Evolutionary conservation across 2,329 filamentous ascomycete genomes (phyloP).

Genomic region (Pseudogymnoascus sp.): DNA sequence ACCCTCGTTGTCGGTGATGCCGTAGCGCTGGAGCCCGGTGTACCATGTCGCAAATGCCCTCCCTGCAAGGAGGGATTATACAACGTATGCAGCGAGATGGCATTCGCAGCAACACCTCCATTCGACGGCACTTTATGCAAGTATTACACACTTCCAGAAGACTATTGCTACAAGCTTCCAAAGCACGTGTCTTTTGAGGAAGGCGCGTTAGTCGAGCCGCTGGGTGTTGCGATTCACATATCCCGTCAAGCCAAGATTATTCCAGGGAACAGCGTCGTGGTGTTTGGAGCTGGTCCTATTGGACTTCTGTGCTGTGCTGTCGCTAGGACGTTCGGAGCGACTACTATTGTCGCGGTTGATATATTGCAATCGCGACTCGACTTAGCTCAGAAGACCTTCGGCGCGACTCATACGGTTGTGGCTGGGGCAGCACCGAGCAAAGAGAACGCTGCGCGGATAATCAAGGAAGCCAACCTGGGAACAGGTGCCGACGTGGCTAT

Average conservation of each 20-base stretch:
- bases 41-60: slow-evolving; percentile 30
- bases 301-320: slow-evolving; percentile 52
- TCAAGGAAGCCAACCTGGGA: slow-evolving; percentile 11
- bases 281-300: slow-evolving; percentile 52
- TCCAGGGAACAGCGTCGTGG: slow-evolving; percentile 44
- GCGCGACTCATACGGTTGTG: slow-evolving; percentile 58
- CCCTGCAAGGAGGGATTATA: slow-evolving; percentile 35
- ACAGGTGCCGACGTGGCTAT: slow-evolving; percentile 43
- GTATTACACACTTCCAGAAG: slow-evolving; percentile 39
- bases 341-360: slow-evolving; percentile 48
- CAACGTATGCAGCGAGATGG: slow-evolving; percentile 36
- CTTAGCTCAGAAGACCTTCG: slow-evolving; percentile 49
- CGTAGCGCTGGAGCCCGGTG: slow-evolving; percentile 36
- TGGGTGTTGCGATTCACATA: slow-evolving; percentile 50
- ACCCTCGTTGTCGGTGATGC: slow-evolving; percentile 43
- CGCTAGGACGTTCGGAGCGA: slow-evolving; percentile 49
- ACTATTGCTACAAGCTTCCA: slow-evolving; percentile 41
- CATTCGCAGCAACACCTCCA: slow-evolving; percentile 44
- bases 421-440: slow-evolving; percentile 64
- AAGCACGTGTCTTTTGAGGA: slow-evolving; percentile 40
- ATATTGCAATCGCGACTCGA: slow-evolving; percentile 49
- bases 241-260: slow-evolving; percentile 42
- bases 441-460: slow-evolving; percentile 56
- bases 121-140: slow-evolving; percentile 42
- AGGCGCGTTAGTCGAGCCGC: slow-evolving; percentile 45